Evolutionary conservation across 1,139 yeast species (phyloP), one percentile per base, ranked within the genome.

Genomic region (Suhomyces yuchorum): DNA sequence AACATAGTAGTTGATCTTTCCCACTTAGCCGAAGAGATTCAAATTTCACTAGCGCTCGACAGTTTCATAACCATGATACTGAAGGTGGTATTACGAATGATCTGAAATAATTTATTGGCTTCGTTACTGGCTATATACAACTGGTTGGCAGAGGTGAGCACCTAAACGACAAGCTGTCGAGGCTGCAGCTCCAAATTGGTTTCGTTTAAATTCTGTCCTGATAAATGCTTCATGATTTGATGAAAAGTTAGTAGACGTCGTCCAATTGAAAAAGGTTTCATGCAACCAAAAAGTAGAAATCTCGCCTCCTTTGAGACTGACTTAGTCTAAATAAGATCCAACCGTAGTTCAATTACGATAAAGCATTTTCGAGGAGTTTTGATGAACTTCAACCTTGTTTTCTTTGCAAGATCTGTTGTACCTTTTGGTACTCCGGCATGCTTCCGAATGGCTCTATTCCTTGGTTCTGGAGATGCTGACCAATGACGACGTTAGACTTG

Each of bases 401-500:
- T 30, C 43, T 42, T 17, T 44, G 20, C 44, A 49, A 20, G 51
- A 50, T 56, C 46, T 32, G 42, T 40, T 51, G 46, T 23, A 69
- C 65, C 54, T 71, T 68, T 44, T 59, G 54, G 55, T 73, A 75
- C 46, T 70, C 78, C 4, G 74, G 75, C 79, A 75, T 73, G 49
- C 54, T 56, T 30, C 55, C 57, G 47, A 56, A 63, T 28, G 70
- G 77, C 57, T 63, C 64, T 32, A 66, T 55, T 47, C 71, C 57
- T 50, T 64, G 59, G 40, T 59, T 57, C 53, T 67, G 76, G 28
- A 75, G 61, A 45, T 65, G 61, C 33, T 63, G 62, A 2, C 96
- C 96, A 19, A 91, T 73, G 48, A 77, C 60, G 36, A 76, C 62
- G 62, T 87, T 87, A 39, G 87, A 82, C 58, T 73, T 74, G 68